phyloP scores from a whole-genome alignment of 2,329 filamentous ascomycete species.

The Lecanosticta acicola region DNA sequence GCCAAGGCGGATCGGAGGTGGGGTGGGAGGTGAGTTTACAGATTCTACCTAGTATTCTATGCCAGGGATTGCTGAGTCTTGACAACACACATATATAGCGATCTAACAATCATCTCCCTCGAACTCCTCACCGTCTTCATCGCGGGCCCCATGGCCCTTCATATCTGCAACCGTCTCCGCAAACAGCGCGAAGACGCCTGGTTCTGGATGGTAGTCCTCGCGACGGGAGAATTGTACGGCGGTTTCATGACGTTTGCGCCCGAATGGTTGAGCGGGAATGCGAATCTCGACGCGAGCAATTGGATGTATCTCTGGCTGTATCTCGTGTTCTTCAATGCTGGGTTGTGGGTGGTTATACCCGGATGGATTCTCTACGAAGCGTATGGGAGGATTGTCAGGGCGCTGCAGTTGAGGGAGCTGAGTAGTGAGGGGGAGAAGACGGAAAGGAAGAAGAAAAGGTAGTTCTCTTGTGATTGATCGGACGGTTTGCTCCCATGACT shows the following conservation, averaged over 20 bases:
- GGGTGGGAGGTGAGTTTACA: too few species aligned
- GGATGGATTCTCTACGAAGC: constrained; percentile 53
- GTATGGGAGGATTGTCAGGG: constrained; percentile 36
- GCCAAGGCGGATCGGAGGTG: constrained; percentile 59
- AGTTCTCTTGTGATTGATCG: not conserved
- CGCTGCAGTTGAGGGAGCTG: constrained; percentile 13
- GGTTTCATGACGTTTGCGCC: constrained; percentile 62
- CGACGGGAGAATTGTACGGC: constrained; percentile 60
- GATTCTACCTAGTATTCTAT: too few species aligned
- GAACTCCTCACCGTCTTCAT: constrained; percentile 58
- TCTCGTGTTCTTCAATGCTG: constrained; percentile 57
- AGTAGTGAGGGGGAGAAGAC: constrained; percentile 15
- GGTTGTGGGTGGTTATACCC: constrained; percentile 56
- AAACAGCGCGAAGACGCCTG: constrained; percentile 39
- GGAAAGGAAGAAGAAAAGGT: not conserved
- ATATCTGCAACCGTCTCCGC: constrained; percentile 47
- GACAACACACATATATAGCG: too few species aligned
- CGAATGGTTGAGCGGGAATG: constrained; percentile 57
- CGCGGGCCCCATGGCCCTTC: constrained; percentile 53
- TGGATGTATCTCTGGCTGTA: constrained; percentile 61
- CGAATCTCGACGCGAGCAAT: constrained; percentile 54
- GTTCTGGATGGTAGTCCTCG: constrained; percentile 55
- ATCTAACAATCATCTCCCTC: constrained; percentile 54
- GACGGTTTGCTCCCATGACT: not conserved
- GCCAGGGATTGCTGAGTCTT: too few species aligned